Evolutionary conservation across 192 early-diverging fungal species (phyloP).

Genomic region (Coemansia sp.): DNA sequence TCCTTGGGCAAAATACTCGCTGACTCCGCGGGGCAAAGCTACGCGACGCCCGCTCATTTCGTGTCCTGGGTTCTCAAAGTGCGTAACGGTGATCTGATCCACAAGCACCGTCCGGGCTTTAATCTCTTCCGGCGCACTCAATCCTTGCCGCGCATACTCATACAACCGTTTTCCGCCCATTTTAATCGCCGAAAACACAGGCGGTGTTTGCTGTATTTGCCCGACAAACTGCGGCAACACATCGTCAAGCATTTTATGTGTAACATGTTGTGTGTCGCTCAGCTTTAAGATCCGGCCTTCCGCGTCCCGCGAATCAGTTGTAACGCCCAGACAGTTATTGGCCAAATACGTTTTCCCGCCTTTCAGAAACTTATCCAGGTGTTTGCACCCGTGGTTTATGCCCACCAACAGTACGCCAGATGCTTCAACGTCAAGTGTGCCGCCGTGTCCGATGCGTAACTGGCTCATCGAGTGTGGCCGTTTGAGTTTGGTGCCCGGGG

Average conservation of each 20-base stretch:
- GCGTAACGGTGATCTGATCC: constrained; percentile 17
- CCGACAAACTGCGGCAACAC: constrained; percentile 59
- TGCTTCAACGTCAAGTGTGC: constrained; percentile 49
- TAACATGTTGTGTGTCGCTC: constrained; percentile 40
- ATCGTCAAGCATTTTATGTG: constrained; percentile 33
- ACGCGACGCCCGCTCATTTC: constrained; percentile 9
- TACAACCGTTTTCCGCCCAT: constrained; percentile 70
- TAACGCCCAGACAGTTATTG: constrained; percentile 53
- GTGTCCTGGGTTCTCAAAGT: constrained; percentile 9
- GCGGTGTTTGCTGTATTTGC: constrained; percentile 61
- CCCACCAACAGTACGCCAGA: constrained; percentile 55
- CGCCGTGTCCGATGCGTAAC: constrained; percentile 43
- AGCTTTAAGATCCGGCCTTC: constrained; percentile 53
- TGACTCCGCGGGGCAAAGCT: constrained; percentile 10
- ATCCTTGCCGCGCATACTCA: constrained; percentile 65
- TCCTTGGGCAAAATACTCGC: constrained; percentile 21
- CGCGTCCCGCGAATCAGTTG: constrained; percentile 62
- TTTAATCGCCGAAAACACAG: constrained; percentile 69
- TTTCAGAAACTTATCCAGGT: constrained; percentile 41
- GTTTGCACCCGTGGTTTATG: constrained; percentile 58
- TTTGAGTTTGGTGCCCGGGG: constrained; percentile 17
- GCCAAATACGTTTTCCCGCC: constrained; percentile 61
- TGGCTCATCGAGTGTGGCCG: background rate
- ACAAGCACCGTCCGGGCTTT: constrained; percentile 24
- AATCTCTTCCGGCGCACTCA: constrained; percentile 10